Evolutionary conservation across 176 grass and related monocot genomes (phyloP), one percentile per base, ranked within the genome.

Genomic region (Triticum monococcum): DNA sequence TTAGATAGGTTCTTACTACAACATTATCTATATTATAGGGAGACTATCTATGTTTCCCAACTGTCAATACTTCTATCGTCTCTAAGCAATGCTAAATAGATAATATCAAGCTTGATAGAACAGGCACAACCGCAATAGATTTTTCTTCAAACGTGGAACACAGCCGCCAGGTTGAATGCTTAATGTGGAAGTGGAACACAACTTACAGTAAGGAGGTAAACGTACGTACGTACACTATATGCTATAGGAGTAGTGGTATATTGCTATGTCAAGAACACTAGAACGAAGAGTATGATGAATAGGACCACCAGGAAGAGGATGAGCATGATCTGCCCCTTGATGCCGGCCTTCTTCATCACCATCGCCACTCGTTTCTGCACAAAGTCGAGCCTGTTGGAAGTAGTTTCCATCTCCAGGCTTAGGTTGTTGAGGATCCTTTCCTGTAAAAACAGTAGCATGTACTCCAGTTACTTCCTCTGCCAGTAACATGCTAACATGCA

Each of bases 321-420:
- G 90, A 99, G 71, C 90, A 96, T 80, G 26, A 94, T 88, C 84
- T 96, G 94, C 64, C 92, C 94, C 78, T 99, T 99, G 11, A 91
- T 95, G 52, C 97, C 86, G 7, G 94, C 94, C 87, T 99, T 99
- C 79, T 96, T 99, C 94, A 99, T 94, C 20, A 96, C 90, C 89
- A 91, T 94, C 6, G 90, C 92, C 75, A 99, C 94, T 81, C 81
- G 92, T 92, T 94, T 99, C 97, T 99, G 94, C 79, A 98, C 97
- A 64, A 98, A 96, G 69, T 96, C 94, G 28, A 98, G 97, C 66
- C 94, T 94, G 81, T 95, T 98, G 20, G 97, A 96, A 66, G 97
- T 98, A 24, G 94, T 96, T 57, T 98, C 97, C 94, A 96, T 98
- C 68, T 98, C 97, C 85, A 91, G 76, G 82, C 92, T 86, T 82